Percentiles rank a stretch among this genome's conserved stretches.
Evolutionary conservation across 192 early-diverging fungal genomes (phyloP).

Genomic region (Linnemannia hyalina): DNA sequence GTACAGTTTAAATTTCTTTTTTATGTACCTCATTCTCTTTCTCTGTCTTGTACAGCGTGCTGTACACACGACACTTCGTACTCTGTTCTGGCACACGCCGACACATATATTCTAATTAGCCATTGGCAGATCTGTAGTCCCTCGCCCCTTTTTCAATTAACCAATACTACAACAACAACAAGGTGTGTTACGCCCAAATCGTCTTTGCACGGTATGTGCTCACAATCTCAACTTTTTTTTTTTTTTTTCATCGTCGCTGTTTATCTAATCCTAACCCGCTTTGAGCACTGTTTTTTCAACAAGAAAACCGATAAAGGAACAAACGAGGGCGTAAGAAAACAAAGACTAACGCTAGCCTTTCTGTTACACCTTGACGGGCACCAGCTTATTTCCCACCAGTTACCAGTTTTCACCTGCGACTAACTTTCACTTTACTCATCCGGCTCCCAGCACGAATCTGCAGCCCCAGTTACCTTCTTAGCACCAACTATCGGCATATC

Average conservation of each 20-base stretch:
- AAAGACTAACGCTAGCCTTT: not conserved
- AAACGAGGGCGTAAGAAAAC: not conserved
- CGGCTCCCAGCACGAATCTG: not conserved
- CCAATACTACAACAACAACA: not conserved
- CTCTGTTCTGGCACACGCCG: not conserved
- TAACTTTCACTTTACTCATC: not conserved
- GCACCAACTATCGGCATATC: conserved; percentile 4
- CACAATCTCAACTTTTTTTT: not conserved
- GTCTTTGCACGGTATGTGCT: too few relatives aligned
- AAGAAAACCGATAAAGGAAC: not conserved
- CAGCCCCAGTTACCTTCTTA: not conserved
- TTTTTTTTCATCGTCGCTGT: not conserved
- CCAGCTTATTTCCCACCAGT: too few relatives aligned
- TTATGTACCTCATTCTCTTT: too few relatives aligned
- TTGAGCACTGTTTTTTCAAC: not conserved
- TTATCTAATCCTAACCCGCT: not conserved
- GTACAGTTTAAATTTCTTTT: not conserved
- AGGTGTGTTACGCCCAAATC: not conserved
- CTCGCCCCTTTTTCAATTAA: not conserved
- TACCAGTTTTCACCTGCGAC: not conserved
- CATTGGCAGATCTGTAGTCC: not conserved
- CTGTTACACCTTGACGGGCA: too few relatives aligned
- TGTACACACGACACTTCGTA: not conserved
- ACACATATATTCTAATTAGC: not conserved
- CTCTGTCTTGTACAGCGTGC: too few relatives aligned